Base-by-base conservation (phyloP, 371 early-diverging fungal species). In the Circinella minor region DNA sequence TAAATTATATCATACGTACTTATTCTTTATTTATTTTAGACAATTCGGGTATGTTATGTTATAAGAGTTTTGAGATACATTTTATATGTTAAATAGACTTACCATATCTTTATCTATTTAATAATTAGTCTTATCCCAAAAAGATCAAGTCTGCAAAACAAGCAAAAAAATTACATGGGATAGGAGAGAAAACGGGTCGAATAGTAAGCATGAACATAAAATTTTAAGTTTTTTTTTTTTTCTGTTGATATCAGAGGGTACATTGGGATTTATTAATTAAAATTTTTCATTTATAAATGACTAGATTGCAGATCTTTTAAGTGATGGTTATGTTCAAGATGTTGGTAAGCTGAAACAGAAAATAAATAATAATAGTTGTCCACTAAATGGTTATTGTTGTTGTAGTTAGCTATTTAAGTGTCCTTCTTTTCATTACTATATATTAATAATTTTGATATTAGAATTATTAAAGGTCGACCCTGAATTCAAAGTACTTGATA, bases 111-210 rank as follows among this genome's bases (percentile, higher is more conserved):
- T 27, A 27, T 27, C 27, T 27, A 27, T 36, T 10, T 66, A 55
- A 13, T 43, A 7, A 36, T 15, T 71, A 74, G 69, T 47, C 37
- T 8, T 69, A 68, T 49, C 71, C 75, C 4, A 36, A 43, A 13
- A 55, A 68, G 38, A 62, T 74, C n/a, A 65, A 64, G 8, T 46
- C 61, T 11, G 57, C 55, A 7, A 37, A 38, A 8, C 63, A 74
- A 60, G 69, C 63, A 5, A 36, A 36, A 37, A 13, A 48, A 1
- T 36, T 74, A 4, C 55, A 43, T n/a, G 75, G 75, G 0, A 69
- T 74, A 60, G 75, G 75, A 5, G 51, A 68, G 27, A 74, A 74
- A 57, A 71, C 69, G n/a, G 60, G 61, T 20, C 64, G 69, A 13
- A 74, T 74, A 55, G 72, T 67, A 61, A 55, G 72, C 38, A 15